A percentile compares a stretch with the other conserved stretches of the same genome.
These are phyloP conservation scores for Agarophyton chilense DNA, from an alignment of 23 red algal species.

Conservation along the genomic window DNA sequence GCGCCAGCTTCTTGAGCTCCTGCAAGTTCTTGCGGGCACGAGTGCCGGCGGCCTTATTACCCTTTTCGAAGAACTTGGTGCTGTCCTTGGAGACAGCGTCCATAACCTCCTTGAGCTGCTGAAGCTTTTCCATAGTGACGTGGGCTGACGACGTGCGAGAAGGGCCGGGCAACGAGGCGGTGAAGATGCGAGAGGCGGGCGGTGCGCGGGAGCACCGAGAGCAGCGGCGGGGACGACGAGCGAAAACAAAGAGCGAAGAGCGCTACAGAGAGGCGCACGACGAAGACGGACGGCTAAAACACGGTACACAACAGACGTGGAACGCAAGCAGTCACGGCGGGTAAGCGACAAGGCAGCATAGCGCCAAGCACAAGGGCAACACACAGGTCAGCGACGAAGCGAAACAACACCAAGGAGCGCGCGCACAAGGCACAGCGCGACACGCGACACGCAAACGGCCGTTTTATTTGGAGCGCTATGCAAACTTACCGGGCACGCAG, in stretches of 20 bases:
- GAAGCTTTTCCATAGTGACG: constrained; percentile 62
- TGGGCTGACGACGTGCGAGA: too few relatives aligned
- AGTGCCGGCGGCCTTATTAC: constrained; percentile 92
- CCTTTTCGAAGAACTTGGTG: constrained; percentile 88
- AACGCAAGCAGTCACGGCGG: too few relatives aligned
- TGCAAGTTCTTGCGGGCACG: constrained; percentile 87
- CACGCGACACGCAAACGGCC: background rate
- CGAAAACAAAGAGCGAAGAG: too few relatives aligned
- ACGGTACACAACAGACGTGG: too few relatives aligned
- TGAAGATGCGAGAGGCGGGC: background rate
- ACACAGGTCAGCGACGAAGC: too few relatives aligned
- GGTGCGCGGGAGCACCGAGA: background rate
- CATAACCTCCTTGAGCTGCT: constrained; percentile 77
- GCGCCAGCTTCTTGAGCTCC: constrained; percentile 84
- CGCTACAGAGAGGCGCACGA: too few relatives aligned
- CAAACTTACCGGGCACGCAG: too few relatives aligned
- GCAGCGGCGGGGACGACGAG: background rate
- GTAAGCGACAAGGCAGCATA: too few relatives aligned
- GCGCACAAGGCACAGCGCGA: too few relatives aligned
- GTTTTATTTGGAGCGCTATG: background rate
- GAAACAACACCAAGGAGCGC: too few relatives aligned
- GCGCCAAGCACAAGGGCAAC: too few relatives aligned
- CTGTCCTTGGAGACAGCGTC: constrained; percentile 84
- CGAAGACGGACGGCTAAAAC: too few relatives aligned
- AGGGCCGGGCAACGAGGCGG: background rate